Evolutionary conservation across 345 rosid genomes (phyloP), one percentile per base, ranked within the genome.

Genomic region (Brassica rapa): DNA sequence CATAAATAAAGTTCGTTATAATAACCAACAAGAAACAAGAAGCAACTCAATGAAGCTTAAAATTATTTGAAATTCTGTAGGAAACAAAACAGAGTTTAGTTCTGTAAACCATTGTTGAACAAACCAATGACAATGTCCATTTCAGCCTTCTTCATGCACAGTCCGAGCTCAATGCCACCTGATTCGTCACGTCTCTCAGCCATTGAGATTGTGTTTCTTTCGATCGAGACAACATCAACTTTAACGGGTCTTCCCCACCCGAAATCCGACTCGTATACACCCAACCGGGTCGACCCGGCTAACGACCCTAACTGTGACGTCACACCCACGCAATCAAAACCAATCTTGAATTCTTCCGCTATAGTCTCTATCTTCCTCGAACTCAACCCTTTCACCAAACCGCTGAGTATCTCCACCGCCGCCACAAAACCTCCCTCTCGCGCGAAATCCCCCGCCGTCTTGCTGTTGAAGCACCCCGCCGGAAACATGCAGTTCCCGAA

Each of bases 151-250:
- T 79, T 57, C 55, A 72, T 1, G 25, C 73, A 66, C 53, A 84
- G 1, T 3, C 84, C 83, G 11, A 84, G 41, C 65, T 82, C 83
- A 0, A 84, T 69, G 0, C 83, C 83, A 39, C 79, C 83, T 2
- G 65, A 2, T 35, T 65, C 83, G 8, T 82, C 66, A 62, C 62
- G 74, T 62, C 72, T 70, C 70, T 73, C 82, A 0, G 66, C 74
- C 80, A 82, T 46, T 1, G 78, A 80, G 16, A 85, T 51, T 1
- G 16, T 62, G 0, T 23, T 62, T 2, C 35, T 68, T 66, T 10
- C 60, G 0, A 70, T 75, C 0, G 76, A 76, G 1, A 57, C 24
- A 5, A 71, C 7, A 57, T 65, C 80, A 19, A 43, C 63, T 39
- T 61, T 64, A 62, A 69, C 56, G 23, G 83, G 83, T 60, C 6